Percentiles rank a stretch among this genome's conserved stretches.
Conservation (phyloP, 2,329 filamentous ascomycete species). For the Rutstroemia sydowiana region DNA sequence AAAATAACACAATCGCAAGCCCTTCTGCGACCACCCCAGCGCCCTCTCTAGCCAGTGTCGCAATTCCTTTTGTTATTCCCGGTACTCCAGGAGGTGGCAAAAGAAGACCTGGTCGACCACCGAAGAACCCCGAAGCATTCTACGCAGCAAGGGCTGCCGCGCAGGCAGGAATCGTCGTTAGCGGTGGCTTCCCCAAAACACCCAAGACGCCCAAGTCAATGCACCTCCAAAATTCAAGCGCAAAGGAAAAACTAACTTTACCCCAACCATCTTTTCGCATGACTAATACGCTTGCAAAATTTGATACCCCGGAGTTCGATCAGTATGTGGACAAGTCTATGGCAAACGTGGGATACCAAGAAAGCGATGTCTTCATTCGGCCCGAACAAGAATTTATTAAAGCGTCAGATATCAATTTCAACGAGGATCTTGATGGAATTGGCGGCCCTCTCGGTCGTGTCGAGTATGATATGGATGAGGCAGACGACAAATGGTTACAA, state of each 20-base stretch:
- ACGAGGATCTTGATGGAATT: constrained; percentile 50
- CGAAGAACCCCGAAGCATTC: constrained; percentile 53
- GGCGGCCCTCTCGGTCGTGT: constrained; percentile 65
- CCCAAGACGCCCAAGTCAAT: constrained; percentile 57
- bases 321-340: constrained; percentile 94
- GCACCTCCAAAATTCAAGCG: constrained; percentile 73
- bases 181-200: constrained; percentile 11
- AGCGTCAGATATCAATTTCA: constrained; percentile 49
- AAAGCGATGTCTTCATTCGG: constrained; percentile 81
- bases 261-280: constrained; percentile 68
- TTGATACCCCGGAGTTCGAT: constrained; percentile 79
- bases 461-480: constrained; percentile 99
- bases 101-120: constrained; percentile 56
- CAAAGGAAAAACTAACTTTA: constrained; percentile 71
- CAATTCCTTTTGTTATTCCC: constrained; percentile 26
- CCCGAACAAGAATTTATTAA: constrained; percentile 67
- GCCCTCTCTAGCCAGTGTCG: constrained; percentile 20
- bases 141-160: constrained; percentile 43
- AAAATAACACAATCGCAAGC: constrained; percentile 20
- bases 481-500: constrained; percentile 94
- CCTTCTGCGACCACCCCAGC: constrained; percentile 20
- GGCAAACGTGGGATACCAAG: constrained; percentile 93
- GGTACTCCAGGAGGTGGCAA: constrained; percentile 37
- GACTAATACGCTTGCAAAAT: constrained; percentile 71
- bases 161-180: constrained; percentile 15